phyloP scores from a whole-genome alignment of 345 rosid genomes.

The Arabidopsis suecica region DNA sequence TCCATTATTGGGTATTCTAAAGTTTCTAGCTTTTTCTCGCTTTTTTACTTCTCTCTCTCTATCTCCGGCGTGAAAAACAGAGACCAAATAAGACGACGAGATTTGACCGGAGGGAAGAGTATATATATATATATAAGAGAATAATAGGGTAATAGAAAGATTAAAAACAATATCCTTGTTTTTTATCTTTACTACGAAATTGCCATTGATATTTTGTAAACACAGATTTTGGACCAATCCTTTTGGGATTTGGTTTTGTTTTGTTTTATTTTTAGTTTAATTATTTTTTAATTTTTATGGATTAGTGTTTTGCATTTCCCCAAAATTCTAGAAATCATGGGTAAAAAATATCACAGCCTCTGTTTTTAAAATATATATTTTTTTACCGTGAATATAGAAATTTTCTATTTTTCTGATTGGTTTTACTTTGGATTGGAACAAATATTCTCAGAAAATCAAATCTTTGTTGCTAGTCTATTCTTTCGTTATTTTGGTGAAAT shows the following conservation, averaged over 20 bases:
- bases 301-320: slow-evolving; percentile 12
- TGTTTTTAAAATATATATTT: neutral
- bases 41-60: neutral
- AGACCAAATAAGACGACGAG: slow-evolving; percentile 35
- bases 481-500: neutral
- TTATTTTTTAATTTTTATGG: neutral
- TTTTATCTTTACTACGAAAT: slow-evolving; percentile 9
- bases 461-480: neutral
- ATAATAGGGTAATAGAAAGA: slow-evolving; percentile 5
- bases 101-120: slow-evolving; percentile 38
- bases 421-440: neutral
- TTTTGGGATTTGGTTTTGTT: slow-evolving; percentile 20
- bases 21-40: slow-evolving; percentile 21
- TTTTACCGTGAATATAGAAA: neutral
- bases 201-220: slow-evolving; percentile 26
- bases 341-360: slow-evolving; percentile 15
- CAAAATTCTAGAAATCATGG: neutral
- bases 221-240: slow-evolving; percentile 32
- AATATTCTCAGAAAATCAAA: neutral
- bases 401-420: slow-evolving; percentile 19
- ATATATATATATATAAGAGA: slow-evolving; percentile 13
- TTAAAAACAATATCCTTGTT: slow-evolving; percentile 10
- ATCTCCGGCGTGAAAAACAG: slow-evolving; percentile 42
- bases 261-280: neutral
- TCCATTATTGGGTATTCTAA: slow-evolving; percentile 36